phyloP scores from a whole-genome alignment of 169 alveolate genomes.

The Eimeria falciformis region DNA sequence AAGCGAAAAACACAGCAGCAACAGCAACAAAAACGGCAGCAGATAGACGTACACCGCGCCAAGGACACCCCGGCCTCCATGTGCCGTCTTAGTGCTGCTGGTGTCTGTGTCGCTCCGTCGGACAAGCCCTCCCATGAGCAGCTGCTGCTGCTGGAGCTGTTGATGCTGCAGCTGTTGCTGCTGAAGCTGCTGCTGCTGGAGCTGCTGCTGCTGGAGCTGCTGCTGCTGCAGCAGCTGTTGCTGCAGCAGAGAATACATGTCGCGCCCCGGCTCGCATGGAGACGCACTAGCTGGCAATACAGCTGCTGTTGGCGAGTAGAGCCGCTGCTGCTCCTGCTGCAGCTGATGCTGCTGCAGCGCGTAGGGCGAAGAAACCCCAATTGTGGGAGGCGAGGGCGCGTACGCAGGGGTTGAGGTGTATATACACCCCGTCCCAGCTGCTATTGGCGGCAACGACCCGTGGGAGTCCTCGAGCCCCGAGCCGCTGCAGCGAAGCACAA shows the following conservation, averaged over 20 bases:
- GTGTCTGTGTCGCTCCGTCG: slow-evolving; percentile 25
- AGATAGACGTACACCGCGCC: slow-evolving; percentile 39
- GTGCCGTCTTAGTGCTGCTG: slow-evolving; percentile 27
- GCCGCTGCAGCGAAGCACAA: slow-evolving; percentile 4
- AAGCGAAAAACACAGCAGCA: slow-evolving; percentile 18
- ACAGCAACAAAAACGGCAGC: neutral
- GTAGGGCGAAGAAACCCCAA: slow-evolving; percentile 62
- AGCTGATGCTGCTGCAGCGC: slow-evolving; percentile 64
- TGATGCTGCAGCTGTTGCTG: slow-evolving; percentile 40
- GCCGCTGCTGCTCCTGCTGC: slow-evolving; percentile 66
- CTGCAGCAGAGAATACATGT: slow-evolving; percentile 29
- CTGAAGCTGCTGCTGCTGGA: slow-evolving; percentile 47
- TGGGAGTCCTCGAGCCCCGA: slow-evolving; percentile 43
- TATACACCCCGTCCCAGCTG: slow-evolving; percentile 55
- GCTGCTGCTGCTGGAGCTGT: slow-evolving; percentile 49
- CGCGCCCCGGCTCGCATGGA: slow-evolving; percentile 43
- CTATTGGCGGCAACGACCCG: slow-evolving; percentile 39
- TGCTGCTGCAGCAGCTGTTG: slow-evolving; percentile 66
- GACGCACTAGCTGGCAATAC: slow-evolving; percentile 48
- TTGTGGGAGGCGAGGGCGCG: slow-evolving; percentile 48
- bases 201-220: slow-evolving; percentile 60
- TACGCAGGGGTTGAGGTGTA: slow-evolving; percentile 57
- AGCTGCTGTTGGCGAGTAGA: slow-evolving; percentile 54
- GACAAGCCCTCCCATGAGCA: slow-evolving; percentile 48
- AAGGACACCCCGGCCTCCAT: neutral